Percentiles rank a stretch among this genome's conserved stretches.
phyloP scores from a whole-genome alignment of 306 rosid genomes.

The Cucumis melo region DNA sequence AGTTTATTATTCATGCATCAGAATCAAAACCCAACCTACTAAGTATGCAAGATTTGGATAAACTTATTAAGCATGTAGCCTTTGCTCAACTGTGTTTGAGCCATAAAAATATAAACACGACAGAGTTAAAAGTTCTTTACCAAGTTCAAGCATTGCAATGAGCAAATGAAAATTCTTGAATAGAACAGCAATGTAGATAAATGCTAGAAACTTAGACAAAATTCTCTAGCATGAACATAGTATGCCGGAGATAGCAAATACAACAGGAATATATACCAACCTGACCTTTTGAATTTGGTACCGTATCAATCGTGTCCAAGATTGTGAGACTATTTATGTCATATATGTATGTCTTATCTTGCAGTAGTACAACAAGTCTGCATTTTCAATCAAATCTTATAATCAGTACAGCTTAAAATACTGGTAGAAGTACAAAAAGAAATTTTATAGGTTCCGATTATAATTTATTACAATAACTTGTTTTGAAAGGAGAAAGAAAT shows the following conservation, averaged over 20 bases:
- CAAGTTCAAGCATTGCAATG: background rate
- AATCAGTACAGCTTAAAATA: constrained; percentile 16
- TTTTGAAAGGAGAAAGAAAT: background rate
- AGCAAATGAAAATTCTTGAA: background rate
- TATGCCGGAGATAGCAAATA: background rate
- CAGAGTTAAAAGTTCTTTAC: background rate
- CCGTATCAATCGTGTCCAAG: constrained; percentile 75
- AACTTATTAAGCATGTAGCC: background rate
- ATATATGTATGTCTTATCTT: constrained; percentile 72
- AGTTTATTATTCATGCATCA: background rate
- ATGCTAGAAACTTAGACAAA: background rate
- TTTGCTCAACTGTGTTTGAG: background rate
- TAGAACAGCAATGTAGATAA: background rate
- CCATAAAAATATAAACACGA: background rate
- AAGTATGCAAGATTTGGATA: background rate
- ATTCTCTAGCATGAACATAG: constrained; percentile 13
- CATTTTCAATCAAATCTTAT: constrained; percentile 20
- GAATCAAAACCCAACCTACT: background rate
- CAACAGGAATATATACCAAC: constrained; percentile 7
- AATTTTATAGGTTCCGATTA: background rate
- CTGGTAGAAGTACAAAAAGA: background rate
- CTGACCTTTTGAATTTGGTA: constrained; percentile 78
- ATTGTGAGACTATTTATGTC: constrained; percentile 67
- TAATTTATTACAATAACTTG: background rate
- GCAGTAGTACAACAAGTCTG: constrained; percentile 86